phyloP scores from a whole-genome alignment of 225 moss, liverwort and hornwort genomes.

The Marchantia paleacea region DNA sequence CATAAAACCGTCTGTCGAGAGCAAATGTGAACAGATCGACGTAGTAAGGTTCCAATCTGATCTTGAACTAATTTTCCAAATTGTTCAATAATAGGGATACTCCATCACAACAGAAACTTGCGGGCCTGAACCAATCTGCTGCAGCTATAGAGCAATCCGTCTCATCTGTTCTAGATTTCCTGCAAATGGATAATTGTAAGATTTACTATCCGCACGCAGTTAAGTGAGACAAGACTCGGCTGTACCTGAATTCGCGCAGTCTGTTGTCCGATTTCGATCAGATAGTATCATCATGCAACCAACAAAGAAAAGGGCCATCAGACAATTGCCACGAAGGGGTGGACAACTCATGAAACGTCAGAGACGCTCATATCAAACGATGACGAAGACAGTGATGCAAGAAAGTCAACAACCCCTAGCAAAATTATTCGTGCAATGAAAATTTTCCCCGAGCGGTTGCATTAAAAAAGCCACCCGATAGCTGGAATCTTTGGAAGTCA shows the following conservation, averaged over 20 bases:
- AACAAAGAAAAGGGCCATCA: background rate
- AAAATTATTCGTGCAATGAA: background rate
- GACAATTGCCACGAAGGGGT: background rate
- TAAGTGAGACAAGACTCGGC: background rate
- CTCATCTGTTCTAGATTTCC: too few relatives aligned
- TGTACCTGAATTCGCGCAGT: conserved; percentile 21
- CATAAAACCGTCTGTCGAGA: conserved; percentile 80
- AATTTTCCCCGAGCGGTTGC: background rate
- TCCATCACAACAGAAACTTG: too few relatives aligned
- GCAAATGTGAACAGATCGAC: background rate
- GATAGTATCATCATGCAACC: background rate
- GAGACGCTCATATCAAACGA: background rate
- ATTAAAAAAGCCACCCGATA: background rate
- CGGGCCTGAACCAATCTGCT: too few relatives aligned
- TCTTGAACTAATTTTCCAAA: background rate
- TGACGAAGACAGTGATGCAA: background rate
- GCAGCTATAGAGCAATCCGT: too few relatives aligned
- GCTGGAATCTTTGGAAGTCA: conserved; percentile 7
- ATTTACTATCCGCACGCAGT: background rate
- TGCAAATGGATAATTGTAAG: background rate
- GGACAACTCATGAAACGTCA: background rate
- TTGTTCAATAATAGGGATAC: too few relatives aligned
- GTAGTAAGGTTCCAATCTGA: background rate
- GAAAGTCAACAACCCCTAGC: background rate
- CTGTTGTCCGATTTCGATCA: background rate